Percentiles rank a stretch among this genome's conserved stretches.
These are phyloP conservation scores for Arctium lappa DNA, from an alignment of 129 eudicot species.

Conservation along the genomic window DNA sequence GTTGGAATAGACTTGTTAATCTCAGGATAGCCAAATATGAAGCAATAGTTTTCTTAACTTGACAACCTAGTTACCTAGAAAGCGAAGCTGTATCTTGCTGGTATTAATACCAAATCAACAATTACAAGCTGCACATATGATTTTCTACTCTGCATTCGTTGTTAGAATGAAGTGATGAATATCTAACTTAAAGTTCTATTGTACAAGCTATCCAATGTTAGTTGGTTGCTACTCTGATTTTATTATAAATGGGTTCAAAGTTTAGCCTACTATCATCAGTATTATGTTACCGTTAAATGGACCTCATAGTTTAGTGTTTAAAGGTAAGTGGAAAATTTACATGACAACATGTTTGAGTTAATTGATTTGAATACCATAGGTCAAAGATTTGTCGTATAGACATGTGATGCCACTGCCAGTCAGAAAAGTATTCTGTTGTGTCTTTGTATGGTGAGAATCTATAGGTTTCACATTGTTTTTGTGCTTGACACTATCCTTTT, in stretches of 20 bases:
- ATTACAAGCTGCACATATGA: not conserved
- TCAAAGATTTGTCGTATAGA: not conserved
- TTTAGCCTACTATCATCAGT: not conserved
- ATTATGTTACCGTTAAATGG: not conserved
- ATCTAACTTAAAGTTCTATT: not conserved
- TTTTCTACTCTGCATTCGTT: not conserved
- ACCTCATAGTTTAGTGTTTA: not conserved
- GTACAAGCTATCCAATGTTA: not conserved
- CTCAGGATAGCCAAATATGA: not conserved
- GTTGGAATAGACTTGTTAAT: no score
- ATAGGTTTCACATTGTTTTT: not conserved
- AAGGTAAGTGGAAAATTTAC: not conserved
- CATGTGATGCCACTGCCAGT: not conserved
- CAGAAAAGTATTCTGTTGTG: not conserved
- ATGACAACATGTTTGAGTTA: not conserved
- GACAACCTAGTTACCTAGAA: slow-evolving; percentile 4
- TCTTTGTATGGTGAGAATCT: not conserved
- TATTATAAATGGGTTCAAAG: not conserved
- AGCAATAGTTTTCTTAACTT: not conserved
- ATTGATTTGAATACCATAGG: not conserved
- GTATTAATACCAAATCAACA: not conserved
- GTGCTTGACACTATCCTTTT: not conserved
- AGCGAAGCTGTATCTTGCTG: not conserved
- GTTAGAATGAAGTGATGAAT: slow-evolving; percentile 1
- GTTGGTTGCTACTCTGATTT: not conserved